A percentile compares a stretch with the other conserved stretches of the same genome.
phyloP scores from a whole-genome alignment of 2,329 filamentous ascomycete genomes.

The Bipolaris victoriae region DNA sequence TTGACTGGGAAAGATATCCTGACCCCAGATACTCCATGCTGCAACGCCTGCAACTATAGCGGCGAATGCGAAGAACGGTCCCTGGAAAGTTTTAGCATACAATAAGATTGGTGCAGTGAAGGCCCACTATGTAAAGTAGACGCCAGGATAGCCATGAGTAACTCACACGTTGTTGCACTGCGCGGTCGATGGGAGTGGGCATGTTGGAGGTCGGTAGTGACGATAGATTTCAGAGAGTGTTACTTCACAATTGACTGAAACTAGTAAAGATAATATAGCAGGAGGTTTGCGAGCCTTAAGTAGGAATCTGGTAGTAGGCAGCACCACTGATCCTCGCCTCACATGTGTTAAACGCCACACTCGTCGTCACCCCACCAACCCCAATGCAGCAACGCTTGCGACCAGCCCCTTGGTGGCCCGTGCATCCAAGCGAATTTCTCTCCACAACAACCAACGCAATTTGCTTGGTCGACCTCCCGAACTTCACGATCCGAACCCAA shows the following conservation, averaged over 20 bases:
- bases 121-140: slow-evolving; percentile 32
- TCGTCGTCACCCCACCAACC: slow-evolving; percentile 34
- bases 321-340: slow-evolving; percentile 13
- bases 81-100: slow-evolving; percentile 24
- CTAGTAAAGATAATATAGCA: background rate
- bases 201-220: slow-evolving; percentile 38
- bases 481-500: slow-evolving; percentile 32
- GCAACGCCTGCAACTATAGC: slow-evolving; percentile 82
- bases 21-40: slow-evolving; percentile 83
- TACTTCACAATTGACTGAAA: background rate
- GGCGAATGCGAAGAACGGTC: slow-evolving; percentile 64
- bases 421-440: slow-evolving; percentile 45
- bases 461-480: slow-evolving; percentile 7
- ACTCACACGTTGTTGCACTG: slow-evolving; percentile 53
- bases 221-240: background rate
- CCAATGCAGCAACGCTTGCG: slow-evolving; percentile 23
- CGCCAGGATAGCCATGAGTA: slow-evolving; percentile 24
- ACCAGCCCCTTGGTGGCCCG: slow-evolving; percentile 36
- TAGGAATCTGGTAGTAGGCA: slow-evolving; percentile 16
- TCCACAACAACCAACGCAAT: slow-evolving; percentile 39
- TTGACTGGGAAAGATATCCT: slow-evolving; percentile 78
- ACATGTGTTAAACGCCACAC: slow-evolving; percentile 27
- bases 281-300: background rate
- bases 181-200: slow-evolving; percentile 58
- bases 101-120: slow-evolving; percentile 2